These are phyloP conservation scores for Chalara sp. DNA, from an alignment of 2,329 filamentous ascomycete genomes.

Conservation along the genomic window DNA sequence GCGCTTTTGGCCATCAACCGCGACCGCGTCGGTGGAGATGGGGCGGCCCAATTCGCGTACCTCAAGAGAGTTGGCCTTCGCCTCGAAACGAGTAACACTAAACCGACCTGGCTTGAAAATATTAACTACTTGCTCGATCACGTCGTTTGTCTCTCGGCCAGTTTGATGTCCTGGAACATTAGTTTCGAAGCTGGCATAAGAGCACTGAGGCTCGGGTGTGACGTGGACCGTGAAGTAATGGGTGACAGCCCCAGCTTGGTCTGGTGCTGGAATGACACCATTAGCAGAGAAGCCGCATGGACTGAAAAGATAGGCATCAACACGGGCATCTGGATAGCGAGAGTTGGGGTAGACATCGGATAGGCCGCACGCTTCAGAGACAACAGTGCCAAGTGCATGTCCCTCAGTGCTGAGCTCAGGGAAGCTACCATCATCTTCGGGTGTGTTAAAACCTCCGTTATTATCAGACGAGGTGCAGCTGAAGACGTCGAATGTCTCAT, in stretches of 20 bases:
- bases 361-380: constrained; percentile 84
- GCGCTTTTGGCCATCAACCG: constrained; percentile 26
- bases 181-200: constrained; percentile 96
- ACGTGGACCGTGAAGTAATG: constrained; percentile 99
- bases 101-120: constrained; percentile 99
- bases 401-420: constrained; percentile 84
- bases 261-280: constrained; percentile 79
- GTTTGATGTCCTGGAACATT: constrained; percentile 88
- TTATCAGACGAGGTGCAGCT: constrained; percentile 62
- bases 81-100: constrained; percentile 93
- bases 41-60: constrained; percentile 23
- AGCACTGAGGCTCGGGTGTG: constrained; percentile 93
- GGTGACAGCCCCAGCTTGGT: constrained; percentile 40
- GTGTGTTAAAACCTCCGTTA: constrained; percentile 44
- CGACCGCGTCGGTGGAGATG: constrained; percentile 30
- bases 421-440: constrained; percentile 50
- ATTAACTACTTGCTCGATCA: constrained; percentile 86
- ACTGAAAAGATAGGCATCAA: constrained; percentile 94
- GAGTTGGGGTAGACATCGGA: constrained; percentile 81
- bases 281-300: constrained; percentile 98
- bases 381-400: constrained; percentile 84
- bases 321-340: constrained; percentile 84
- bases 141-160: constrained; percentile 80
- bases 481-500: constrained; percentile 73
- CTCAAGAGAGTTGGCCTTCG: constrained; percentile 49